Evolutionary conservation across 495 filamentous ascomycete species (phyloP), one percentile per base, ranked within the genome.

Genomic region (Corynascus novoguineensis): DNA sequence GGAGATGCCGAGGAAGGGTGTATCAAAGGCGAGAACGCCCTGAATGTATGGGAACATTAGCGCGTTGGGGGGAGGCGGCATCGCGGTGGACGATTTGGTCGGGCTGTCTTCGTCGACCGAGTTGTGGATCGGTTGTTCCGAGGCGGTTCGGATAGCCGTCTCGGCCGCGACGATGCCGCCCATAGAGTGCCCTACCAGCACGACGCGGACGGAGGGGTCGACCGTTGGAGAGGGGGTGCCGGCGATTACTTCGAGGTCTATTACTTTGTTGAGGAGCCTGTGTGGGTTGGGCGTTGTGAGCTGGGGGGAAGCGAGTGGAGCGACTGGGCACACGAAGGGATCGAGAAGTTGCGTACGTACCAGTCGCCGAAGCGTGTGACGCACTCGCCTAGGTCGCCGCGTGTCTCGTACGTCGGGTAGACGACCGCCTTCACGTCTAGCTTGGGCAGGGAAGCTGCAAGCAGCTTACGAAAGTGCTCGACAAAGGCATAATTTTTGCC

Each of bases 111-210:
- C 60, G 24, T 65, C 50, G 48, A 58, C 65, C 54, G 60, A 59
- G 47, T 61, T 62, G 64, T 68, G 64, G 59, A 92, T 83, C 21
- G 86, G 85, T 40, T 85, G 75, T 57, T 95, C 89, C 24, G 77
- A 75, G 28, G 83, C 74, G 17, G 93, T 76, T 14, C 81, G 59
- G 60, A 97, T 79, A 40, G 93, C 72, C 0, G 88, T 85, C 55
- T 98, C 93, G 21, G 91, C 92, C 24, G 89, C 93, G 14, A 98
- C 90, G 62, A 98, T 96, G 58, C 93, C 93, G 61, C 92, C 93
- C 93, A 98, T 98, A 11, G 86, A 90, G 68, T 98, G 93, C 11
- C 95, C 92, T 35, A 96, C 75, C 0, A 98, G 75, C 59, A 97
- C 80, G 22, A 86, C 86, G 64, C 81, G 88, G 24, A 98, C 90